phyloP scores from a whole-genome alignment of 805 yeast species.

The Geotrichum ghanense region DNA sequence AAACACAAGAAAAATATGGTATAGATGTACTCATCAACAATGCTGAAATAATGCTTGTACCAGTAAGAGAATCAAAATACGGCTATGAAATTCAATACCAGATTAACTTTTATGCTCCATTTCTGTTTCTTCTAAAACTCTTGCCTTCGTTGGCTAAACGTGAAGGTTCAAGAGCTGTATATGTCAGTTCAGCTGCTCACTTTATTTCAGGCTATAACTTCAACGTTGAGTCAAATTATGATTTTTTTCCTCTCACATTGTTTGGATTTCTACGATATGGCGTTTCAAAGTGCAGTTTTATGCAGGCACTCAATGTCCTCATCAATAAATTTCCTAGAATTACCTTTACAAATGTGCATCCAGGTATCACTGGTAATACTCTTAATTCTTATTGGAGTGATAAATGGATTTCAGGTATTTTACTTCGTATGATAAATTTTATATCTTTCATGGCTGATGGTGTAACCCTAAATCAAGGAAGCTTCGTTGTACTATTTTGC shows the following conservation, averaged over 20 bases:
- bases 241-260: slow-evolving; percentile 50
- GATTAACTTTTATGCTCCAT: slow-evolving; percentile 66
- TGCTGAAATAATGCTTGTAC: slow-evolving; percentile 74
- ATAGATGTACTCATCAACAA: slow-evolving; percentile 59
- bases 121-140: slow-evolving; percentile 50
- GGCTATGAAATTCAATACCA: slow-evolving; percentile 73
- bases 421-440: slow-evolving; percentile 29
- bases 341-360: slow-evolving; percentile 58
- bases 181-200: slow-evolving; percentile 58
- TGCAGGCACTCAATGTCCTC: slow-evolving; percentile 56
- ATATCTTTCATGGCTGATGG: not conserved
- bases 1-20: not conserved
- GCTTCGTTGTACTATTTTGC: not conserved
- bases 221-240: slow-evolving; percentile 37
- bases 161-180: slow-evolving; percentile 35
- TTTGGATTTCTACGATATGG: slow-evolving; percentile 76
- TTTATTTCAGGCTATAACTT: slow-evolving; percentile 35
- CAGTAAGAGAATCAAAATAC: slow-evolving; percentile 49
- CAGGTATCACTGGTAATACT: slow-evolving; percentile 80
- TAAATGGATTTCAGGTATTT: slow-evolving; percentile 65
- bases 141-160: slow-evolving; percentile 38
- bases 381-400: slow-evolving; percentile 64
- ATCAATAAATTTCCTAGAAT: slow-evolving; percentile 58
- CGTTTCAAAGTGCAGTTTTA: slow-evolving; percentile 64
- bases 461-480: not conserved